Evolutionary conservation across 805 yeast species (phyloP).

Genomic region (Kuraishia hungarica): DNA sequence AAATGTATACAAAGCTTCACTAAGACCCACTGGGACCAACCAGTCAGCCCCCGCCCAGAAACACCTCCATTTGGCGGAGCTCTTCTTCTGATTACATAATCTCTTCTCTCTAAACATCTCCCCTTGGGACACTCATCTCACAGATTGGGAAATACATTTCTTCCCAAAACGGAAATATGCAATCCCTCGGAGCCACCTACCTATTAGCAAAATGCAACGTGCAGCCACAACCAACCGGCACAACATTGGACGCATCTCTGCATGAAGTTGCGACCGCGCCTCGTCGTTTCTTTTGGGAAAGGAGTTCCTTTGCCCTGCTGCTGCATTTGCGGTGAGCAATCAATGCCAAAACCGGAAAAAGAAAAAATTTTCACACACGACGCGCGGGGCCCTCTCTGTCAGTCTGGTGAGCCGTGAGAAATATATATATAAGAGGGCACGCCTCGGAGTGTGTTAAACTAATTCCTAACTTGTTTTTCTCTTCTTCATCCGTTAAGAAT

Average conservation of each 20-base stretch:
- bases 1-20: too few relatives aligned
- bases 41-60: too few relatives aligned
- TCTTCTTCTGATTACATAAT: too few relatives aligned
- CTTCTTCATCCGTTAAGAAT: neutral
- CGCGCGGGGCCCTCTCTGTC: neutral
- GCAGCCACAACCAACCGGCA: neutral
- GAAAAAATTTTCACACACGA: neutral
- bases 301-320: neutral
- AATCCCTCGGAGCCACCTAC: neutral
- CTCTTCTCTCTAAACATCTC: too few relatives aligned
- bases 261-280: neutral
- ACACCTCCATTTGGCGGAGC: too few relatives aligned
- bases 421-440: neutral
- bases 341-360: neutral
- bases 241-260: neutral
- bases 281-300: neutral
- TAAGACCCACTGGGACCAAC: too few relatives aligned
- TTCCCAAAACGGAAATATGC: neutral
- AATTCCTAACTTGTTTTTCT: neutral
- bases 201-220: neutral
- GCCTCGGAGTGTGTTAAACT: neutral
- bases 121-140: too few relatives aligned
- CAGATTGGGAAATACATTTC: neutral
- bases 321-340: neutral
- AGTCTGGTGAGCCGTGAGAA: too few relatives aligned